Base-by-base conservation (phyloP, 2,329 filamentous ascomycete genomes). In the Xylaria sp. region DNA sequence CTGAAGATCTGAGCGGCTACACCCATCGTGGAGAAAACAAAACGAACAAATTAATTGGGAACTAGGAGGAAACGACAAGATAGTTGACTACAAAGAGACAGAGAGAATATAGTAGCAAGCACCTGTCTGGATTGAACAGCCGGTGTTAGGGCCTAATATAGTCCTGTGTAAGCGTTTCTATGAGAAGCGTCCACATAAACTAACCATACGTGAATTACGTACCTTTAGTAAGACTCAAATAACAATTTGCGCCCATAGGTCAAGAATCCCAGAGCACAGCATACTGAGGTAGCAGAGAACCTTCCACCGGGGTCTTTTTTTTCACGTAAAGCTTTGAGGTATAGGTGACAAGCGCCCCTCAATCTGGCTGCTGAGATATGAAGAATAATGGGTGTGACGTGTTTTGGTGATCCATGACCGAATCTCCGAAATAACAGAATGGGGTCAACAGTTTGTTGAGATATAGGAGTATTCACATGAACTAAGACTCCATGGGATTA, bases 1-100 rank as follows among this genome's bases (percentile, higher is more conserved):
- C 73, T 71, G 39, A 78, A 72, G 10, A 76, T 45, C 41, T 65
- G 60, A n/a, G 60, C 18, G 20, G 48, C 32, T 43, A 60, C 15
- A 55, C 67, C 60, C 69, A 71, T 71, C 3, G 20, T 52, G 45
- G 46, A 15, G 25, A 2, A 28, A 32, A 43, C 18, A 62, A n/a
- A 8, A 20, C 7, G 7, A 25, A 10, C 2, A 41, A 45, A 3
- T 8, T 39, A 25, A n/a, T 65, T n/a, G 30, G 23, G 0, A 36
- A 60, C 23, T n/a, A 30, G 34, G 6, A 48, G 7, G 10, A 20
- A 45, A 46, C 12, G 2, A 3, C 36, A 18, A 23, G 20, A n/a
- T 30, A 32, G 9, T 52, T 2, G 18, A 52, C 52, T 7, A 2
- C 4, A 0, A 39, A 36, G 13, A 50, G 13, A 50, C 52, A 45